Evolutionary conservation across 805 yeast genomes (phyloP).

Genomic region (Sungouiella thailandica): DNA sequence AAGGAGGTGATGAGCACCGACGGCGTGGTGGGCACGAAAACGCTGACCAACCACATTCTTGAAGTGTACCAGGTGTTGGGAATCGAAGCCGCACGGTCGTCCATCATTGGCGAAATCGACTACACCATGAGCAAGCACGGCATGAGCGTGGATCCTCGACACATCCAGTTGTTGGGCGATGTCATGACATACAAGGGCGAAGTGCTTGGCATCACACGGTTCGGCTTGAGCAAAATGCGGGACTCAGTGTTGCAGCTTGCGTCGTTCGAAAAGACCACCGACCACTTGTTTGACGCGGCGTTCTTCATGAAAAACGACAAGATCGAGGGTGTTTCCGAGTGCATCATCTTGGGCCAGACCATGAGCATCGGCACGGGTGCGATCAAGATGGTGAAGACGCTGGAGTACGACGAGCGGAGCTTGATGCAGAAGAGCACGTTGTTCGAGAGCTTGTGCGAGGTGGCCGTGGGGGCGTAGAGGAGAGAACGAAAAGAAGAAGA

Average conservation of each 20-base stretch:
- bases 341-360: conserved; percentile 95
- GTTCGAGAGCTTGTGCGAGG: conserved; percentile 41
- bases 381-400: conserved; percentile 71
- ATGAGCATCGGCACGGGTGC: conserved; percentile 98
- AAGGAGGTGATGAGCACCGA: conserved; percentile 96
- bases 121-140: conserved; percentile 99
- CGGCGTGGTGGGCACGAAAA: conserved; percentile 86
- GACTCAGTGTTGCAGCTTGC: conserved; percentile 96
- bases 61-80: conserved; percentile 90
- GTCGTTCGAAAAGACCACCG: conserved; percentile 96
- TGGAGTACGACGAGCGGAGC: conserved; percentile 39
- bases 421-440: conserved; percentile 40
- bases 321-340: conserved; percentile 96
- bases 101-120: conserved; percentile 91
- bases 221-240: conserved; percentile 97
- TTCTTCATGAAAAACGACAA: conserved; percentile 95
- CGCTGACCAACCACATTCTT: conserved; percentile 86
- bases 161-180: conserved; percentile 93
- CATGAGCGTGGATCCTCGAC: conserved; percentile 99
- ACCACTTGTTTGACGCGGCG: conserved; percentile 96
- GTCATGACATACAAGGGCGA: conserved; percentile 99
- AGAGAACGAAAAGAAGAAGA: background rate
- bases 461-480: conserved; percentile 9
- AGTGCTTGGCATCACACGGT: conserved; percentile 95
- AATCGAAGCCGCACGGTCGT: conserved; percentile 94